Conservation (phyloP, 108 stramenopile genomes). For the Cyclotella distinguenda region DNA sequence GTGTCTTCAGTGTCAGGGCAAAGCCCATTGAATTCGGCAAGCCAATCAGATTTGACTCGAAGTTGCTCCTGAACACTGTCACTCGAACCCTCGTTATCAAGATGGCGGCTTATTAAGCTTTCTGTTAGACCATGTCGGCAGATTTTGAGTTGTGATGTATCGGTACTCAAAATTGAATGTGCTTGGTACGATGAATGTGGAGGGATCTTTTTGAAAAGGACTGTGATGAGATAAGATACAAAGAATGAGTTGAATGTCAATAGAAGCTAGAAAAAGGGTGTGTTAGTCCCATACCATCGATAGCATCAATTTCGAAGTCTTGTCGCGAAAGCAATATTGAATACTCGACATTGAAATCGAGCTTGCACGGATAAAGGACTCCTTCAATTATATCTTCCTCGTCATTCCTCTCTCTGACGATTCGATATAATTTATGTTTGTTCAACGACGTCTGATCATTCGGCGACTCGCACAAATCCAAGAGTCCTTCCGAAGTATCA, state of each 20-base stretch:
- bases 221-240: background rate
- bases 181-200: background rate
- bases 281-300: slow-evolving; percentile 18
- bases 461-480: slow-evolving; percentile 9
- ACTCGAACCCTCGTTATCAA: slow-evolving; percentile 6
- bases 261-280: background rate
- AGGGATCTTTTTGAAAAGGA: slow-evolving; percentile 18
- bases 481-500: slow-evolving; percentile 12
- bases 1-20: no score
- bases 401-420: slow-evolving; percentile 1
- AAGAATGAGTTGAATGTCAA: background rate
- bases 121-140: slow-evolving; percentile 18
- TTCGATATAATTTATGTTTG: background rate
- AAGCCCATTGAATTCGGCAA: no score
- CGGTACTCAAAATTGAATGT: background rate
- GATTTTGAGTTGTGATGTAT: background rate
- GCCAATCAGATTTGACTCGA: slow-evolving; percentile 4
- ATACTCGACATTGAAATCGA: slow-evolving; percentile 31
- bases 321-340: slow-evolving; percentile 14
- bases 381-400: slow-evolving; percentile 4
- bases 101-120: slow-evolving; percentile 20
- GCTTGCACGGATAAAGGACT: slow-evolving; percentile 19
- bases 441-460: background rate
- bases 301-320: slow-evolving; percentile 25
- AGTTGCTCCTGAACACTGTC: background rate